phyloP scores from a whole-genome alignment of 306 rosid species.

The Vachellia collinsii region DNA sequence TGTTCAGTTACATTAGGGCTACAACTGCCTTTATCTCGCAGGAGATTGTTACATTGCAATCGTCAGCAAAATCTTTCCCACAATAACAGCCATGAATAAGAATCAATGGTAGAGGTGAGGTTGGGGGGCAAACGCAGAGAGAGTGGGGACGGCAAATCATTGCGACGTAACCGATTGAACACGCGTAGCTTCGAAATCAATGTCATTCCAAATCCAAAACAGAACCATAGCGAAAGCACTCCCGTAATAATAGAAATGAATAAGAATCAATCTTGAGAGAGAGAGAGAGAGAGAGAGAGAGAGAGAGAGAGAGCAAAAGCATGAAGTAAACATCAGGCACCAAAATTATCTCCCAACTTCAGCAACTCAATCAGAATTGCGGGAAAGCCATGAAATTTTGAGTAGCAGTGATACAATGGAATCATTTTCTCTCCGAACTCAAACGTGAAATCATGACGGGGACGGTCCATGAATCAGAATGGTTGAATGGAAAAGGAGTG shows the following conservation, averaged over 20 bases:
- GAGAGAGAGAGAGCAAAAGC: neutral
- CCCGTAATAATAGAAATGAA: neutral
- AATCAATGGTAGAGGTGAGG: neutral
- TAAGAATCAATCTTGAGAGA: neutral
- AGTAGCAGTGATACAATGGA: neutral
- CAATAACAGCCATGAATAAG: neutral
- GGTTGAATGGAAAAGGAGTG: neutral
- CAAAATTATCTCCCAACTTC: neutral
- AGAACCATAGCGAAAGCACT: neutral
- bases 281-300: too few relatives aligned
- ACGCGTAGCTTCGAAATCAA: neutral
- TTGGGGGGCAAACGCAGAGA: neutral
- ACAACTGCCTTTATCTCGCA: neutral
- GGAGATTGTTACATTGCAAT: neutral
- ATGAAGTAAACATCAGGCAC: neutral
- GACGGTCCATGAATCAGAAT: neutral
- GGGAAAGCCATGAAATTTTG: neutral
- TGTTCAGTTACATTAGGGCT: neutral
- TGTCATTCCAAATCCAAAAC: neutral
- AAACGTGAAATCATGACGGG: neutral
- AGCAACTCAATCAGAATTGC: neutral
- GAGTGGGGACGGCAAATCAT: neutral
- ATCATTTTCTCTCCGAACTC: neutral
- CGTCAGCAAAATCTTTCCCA: neutral
- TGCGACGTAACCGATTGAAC: neutral